A percentile compares a stretch with the other conserved stretches of the same genome.
These are phyloP conservation scores for Corymbia maculata DNA, from an alignment of 345 rosid species.

Conservation along the genomic window DNA sequence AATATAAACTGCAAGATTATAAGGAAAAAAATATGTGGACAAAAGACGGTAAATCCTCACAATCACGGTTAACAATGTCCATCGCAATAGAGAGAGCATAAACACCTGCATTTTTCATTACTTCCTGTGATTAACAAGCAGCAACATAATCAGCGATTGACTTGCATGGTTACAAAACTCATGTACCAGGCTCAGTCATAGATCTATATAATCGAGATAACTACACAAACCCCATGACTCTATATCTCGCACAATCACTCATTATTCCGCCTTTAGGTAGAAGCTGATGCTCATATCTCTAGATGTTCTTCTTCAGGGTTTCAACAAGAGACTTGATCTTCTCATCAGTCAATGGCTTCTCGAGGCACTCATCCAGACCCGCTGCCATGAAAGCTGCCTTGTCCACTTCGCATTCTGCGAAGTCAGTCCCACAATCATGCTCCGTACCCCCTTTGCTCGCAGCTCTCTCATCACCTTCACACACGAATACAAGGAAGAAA, in stretches of 20 bases:
- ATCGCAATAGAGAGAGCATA: not conserved
- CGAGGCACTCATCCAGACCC: conserved; percentile 12
- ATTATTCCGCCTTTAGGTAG: not conserved
- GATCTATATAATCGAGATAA: not conserved
- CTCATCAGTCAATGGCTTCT: conserved; percentile 15
- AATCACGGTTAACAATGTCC: not conserved
- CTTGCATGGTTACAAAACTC: not conserved
- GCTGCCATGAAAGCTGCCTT: conserved; percentile 6
- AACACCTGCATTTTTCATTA: not conserved
- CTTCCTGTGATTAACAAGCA: not conserved
- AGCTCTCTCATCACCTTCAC: conserved; percentile 19
- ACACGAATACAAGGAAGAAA: not conserved
- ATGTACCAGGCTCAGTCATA: not conserved
- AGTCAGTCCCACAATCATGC: conserved; percentile 24
- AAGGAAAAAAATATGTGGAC: not conserved
- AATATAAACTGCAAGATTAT: not conserved
- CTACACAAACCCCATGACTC: not conserved
- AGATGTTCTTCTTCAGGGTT: not conserved
- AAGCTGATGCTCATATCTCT: not conserved
- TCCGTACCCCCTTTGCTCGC: conserved; percentile 14
- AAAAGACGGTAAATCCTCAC: not conserved
- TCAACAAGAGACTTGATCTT: not conserved
- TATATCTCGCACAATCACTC: not conserved
- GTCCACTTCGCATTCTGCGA: not conserved
- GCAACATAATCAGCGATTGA: not conserved